Evolutionary conservation across 1,284 basidiomycete species (phyloP).

Genomic region (Fistulina hepatica): DNA sequence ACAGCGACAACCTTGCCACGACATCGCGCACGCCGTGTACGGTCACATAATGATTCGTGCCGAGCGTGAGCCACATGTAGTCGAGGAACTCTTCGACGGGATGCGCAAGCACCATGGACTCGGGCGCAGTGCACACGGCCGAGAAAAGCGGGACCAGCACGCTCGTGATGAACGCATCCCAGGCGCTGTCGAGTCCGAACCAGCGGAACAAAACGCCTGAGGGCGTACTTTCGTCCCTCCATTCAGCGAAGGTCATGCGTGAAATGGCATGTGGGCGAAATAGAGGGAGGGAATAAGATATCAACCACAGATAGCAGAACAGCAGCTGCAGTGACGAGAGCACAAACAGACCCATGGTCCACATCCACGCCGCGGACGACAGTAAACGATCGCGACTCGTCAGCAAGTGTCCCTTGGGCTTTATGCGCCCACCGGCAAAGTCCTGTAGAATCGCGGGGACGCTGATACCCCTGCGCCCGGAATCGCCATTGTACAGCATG

Average conservation of each 20-base stretch:
- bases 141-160: slow-evolving; percentile 58
- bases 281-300: slow-evolving; percentile 39
- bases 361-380: too few species aligned
- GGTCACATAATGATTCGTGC: slow-evolving; percentile 51
- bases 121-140: slow-evolving; percentile 56
- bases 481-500: slow-evolving; percentile 56
- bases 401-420: too few species aligned
- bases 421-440: too few species aligned
- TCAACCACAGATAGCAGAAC: slow-evolving; percentile 44
- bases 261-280: slow-evolving; percentile 25
- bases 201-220: slow-evolving; percentile 26
- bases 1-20: slow-evolving; percentile 32
- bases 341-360: slow-evolving; percentile 12
- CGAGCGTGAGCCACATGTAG: slow-evolving; percentile 51
- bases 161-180: slow-evolving; percentile 41
- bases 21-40: slow-evolving; percentile 44
- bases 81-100: slow-evolving; percentile 56
- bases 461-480: slow-evolving; percentile 43
- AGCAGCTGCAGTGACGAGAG: slow-evolving; percentile 26
- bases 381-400: slow-evolving; percentile 10
- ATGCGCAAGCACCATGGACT: slow-evolving; percentile 38
- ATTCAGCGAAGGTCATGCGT: slow-evolving; percentile 36
- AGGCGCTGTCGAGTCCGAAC: slow-evolving; percentile 35
- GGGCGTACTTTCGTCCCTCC: slow-evolving; percentile 34
- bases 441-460: slow-evolving; percentile 33